A percentile compares a stretch with the other conserved stretches of the same genome.
Conservation (phyloP, 257 asterid species). For the Solanum rostratum region DNA sequence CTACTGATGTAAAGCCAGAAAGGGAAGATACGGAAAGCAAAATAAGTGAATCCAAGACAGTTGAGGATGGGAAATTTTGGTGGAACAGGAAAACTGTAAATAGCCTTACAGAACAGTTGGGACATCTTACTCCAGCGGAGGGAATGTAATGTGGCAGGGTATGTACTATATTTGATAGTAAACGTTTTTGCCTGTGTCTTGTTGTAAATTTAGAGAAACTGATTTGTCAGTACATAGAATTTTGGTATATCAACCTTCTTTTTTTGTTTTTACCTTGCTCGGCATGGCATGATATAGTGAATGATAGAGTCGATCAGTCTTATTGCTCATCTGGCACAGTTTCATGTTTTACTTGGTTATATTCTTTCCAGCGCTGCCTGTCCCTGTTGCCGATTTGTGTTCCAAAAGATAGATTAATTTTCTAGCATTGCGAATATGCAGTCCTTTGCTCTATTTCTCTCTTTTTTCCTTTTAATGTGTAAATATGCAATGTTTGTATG, state of each 20-base stretch:
- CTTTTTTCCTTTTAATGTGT: neutral
- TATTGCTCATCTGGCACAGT: neutral
- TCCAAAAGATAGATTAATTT: neutral
- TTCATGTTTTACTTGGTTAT: neutral
- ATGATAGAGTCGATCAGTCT: neutral
- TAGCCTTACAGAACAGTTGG: slow-evolving; percentile 64
- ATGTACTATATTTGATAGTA: neutral
- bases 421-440: neutral
- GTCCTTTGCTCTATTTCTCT: neutral
- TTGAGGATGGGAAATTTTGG: slow-evolving; percentile 39
- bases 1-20: slow-evolving; percentile 32
- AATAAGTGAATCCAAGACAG: slow-evolving; percentile 34
- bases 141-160: slow-evolving; percentile 29
- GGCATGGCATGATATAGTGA: neutral
- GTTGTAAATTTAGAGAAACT: neutral
- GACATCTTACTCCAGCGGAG: slow-evolving; percentile 78
- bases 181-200: neutral
- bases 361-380: neutral
- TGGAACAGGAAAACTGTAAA: slow-evolving; percentile 55
- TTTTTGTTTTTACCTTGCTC: neutral
- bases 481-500: neutral
- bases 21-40: slow-evolving; percentile 27
- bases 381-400: neutral
- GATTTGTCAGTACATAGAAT: neutral
- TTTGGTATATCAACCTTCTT: neutral